A percentile compares a stretch with the other conserved stretches of the same genome.
These are phyloP conservation scores for Dicorynia guianensis DNA, from an alignment of 306 rosid species.

Conservation along the genomic window DNA sequence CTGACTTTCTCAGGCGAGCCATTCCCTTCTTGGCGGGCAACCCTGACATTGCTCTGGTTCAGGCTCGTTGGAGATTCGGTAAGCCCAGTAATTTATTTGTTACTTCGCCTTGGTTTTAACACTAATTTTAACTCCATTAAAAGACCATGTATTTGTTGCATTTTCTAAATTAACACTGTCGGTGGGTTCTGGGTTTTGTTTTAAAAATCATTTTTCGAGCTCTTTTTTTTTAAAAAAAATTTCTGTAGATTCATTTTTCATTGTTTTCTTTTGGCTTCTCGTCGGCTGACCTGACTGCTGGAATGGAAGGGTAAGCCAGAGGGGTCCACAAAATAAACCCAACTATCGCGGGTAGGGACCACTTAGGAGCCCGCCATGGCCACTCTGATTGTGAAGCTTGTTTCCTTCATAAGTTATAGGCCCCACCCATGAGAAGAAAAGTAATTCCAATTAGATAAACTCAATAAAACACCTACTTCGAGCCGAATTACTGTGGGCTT, in stretches of 20 bases:
- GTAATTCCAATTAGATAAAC: not conserved
- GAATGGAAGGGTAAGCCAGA: not conserved
- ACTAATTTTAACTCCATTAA: constrained; percentile 9
- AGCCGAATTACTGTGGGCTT: no score
- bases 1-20: constrained; percentile 83
- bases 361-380: not conserved
- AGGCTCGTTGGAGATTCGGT: constrained; percentile 99
- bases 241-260: no score
- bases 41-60: constrained; percentile 86
- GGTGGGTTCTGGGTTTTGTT: constrained; percentile 46
- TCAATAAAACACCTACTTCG: no score
- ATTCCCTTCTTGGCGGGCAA: constrained; percentile 88
- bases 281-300: constrained; percentile 43
- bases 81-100: constrained; percentile 10
- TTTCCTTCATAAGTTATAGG: not conserved
- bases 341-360: constrained; percentile 70
- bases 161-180: constrained; percentile 53
- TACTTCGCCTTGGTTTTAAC: not conserved
- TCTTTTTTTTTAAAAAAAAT: not conserved
- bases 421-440: not conserved
- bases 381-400: not conserved
- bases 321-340: constrained; percentile 51
- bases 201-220: not conserved
- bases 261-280: no score
- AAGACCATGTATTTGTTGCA: not conserved